A percentile compares a stretch with the other conserved stretches of the same genome.
These are phyloP conservation scores for Hypoxylon sp. DNA, from an alignment of 2,329 filamentous ascomycete species.

Conservation along the genomic window DNA sequence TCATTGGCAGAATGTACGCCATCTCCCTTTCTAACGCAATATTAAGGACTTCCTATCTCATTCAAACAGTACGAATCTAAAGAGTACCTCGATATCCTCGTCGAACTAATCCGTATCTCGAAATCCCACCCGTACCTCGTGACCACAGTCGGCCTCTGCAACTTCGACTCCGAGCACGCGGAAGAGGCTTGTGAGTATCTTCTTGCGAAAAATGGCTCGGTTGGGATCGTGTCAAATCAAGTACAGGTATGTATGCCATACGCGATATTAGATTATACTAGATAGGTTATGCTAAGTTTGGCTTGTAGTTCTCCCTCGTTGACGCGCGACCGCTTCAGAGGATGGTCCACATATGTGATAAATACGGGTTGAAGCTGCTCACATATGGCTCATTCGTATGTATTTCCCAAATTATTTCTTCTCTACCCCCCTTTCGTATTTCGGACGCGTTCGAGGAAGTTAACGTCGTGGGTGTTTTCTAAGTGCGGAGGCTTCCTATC, in stretches of 20 bases:
- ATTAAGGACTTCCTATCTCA: background rate
- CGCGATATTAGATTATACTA: background rate
- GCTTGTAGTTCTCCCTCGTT: conserved; percentile 53
- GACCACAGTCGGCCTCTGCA: conserved; percentile 55
- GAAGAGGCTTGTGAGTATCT: conserved; percentile 55
- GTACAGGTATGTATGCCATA: conserved; percentile 52
- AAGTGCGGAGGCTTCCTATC: conserved; percentile 57
- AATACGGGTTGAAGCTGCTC: conserved; percentile 53
- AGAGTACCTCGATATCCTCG: conserved; percentile 55
- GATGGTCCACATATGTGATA: conserved; percentile 52
- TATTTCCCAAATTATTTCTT: background rate
- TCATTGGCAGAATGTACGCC: conserved; percentile 56
- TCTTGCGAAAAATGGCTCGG: conserved; percentile 47
- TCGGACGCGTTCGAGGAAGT: background rate
- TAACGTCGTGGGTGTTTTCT: conserved; percentile 8
- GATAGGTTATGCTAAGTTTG: conserved; percentile 13
- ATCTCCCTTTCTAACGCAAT: background rate
- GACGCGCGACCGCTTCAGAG: conserved; percentile 53
- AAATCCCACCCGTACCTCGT: conserved; percentile 51
- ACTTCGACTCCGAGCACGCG: conserved; percentile 55
- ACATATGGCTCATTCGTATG: conserved; percentile 56
- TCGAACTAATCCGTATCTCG: conserved; percentile 52
- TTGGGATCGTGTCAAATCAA: conserved; percentile 55
- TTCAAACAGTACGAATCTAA: conserved; percentile 53
- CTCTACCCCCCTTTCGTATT: background rate